Base-by-base conservation (phyloP, 106 monocot species). In the Phalaenopsis equestris region DNA sequence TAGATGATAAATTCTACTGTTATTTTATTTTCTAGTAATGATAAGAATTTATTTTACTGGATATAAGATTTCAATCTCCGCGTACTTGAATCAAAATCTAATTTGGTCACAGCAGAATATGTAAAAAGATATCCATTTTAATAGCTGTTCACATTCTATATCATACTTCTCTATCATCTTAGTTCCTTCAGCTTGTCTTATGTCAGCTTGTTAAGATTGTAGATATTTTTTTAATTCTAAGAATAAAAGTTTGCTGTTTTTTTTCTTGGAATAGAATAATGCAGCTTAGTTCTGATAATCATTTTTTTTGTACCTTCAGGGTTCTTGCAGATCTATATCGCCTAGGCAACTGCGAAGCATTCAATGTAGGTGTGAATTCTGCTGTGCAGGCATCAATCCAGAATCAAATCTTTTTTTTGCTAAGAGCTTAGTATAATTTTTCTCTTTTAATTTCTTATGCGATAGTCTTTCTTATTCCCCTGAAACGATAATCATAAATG, bases 261-360 rank as follows among this genome's bases (percentile, higher is more conserved):
- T 55, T 73, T 2, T 18, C 46, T 73, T 55, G 72, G 3, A 73
- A 80, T 73, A 17, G 73, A 55, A 58, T 78, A 67, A 5, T 72
- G 3, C 64, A 18, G 52, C 37, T 18, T 41, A 39, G 12, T 21
- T 74, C 21, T 80, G 8, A 47, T 79, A 52, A 56, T 47, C 49
- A 55, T 65, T 52, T 52, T 76, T 67, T 21, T 30, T 41, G 81
- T 80, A 76, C 48, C 17, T 85, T 79, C 85, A 96, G 96, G 83
- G 96, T 96, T 79, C 73, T 96, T 84, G 84, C 86, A 7, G 96
- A 96, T 79, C 70, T 90, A 30, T 81, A 91, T 75, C 91, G 93
- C n/a, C 83, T 84, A 55, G 96, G 89, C 67, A 96, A 88, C 86
- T 90, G 96, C 18, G 91, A 96, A 83, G 89, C 93, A 83, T 96